phyloP scores from a whole-genome alignment of 192 early-diverging fungal genomes.

The Entomortierella parvispora region DNA sequence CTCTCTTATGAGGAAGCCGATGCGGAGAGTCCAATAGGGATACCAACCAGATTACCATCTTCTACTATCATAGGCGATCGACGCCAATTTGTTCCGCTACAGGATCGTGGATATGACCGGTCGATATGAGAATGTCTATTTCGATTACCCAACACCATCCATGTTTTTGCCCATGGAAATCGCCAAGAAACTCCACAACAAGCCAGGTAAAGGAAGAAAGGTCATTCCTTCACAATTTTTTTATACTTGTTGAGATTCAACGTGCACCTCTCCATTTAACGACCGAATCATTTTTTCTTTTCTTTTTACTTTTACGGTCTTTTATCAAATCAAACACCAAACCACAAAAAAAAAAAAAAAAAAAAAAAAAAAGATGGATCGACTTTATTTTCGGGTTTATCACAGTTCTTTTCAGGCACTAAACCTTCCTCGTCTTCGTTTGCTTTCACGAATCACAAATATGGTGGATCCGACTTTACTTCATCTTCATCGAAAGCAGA shows the following conservation, averaged over 20 bases:
- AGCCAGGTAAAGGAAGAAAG: conserved; percentile 45
- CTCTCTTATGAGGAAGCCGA: not conserved
- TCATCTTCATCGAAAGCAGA: conserved; percentile 3
- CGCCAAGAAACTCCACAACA: conserved; percentile 45
- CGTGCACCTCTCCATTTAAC: conserved; percentile 5
- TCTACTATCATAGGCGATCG: conserved; percentile 25
- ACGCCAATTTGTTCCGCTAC: conserved; percentile 48
- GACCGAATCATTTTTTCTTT: no score
- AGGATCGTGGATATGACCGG: conserved; percentile 41
- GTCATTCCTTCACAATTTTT: not conserved
- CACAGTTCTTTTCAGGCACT: conserved; percentile 1
- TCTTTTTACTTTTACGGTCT: no score
- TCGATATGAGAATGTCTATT: conserved; percentile 39
- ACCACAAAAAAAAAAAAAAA: no score
- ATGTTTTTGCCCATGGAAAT: conserved; percentile 50
- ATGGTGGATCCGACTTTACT: not conserved
- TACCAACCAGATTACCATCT: no score
- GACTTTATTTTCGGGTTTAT: no score
- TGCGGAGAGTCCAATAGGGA: no score
- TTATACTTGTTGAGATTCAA: not conserved
- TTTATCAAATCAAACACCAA: no score
- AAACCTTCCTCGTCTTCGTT: conserved; percentile 13
- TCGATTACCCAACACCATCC: conserved; percentile 37
- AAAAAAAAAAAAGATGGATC: no score
- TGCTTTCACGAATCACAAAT: not conserved